A percentile compares a stretch with the other conserved stretches of the same genome.
Evolutionary conservation across 164 flowering plant species (phyloP).

Genomic region (Malania oleifera): DNA sequence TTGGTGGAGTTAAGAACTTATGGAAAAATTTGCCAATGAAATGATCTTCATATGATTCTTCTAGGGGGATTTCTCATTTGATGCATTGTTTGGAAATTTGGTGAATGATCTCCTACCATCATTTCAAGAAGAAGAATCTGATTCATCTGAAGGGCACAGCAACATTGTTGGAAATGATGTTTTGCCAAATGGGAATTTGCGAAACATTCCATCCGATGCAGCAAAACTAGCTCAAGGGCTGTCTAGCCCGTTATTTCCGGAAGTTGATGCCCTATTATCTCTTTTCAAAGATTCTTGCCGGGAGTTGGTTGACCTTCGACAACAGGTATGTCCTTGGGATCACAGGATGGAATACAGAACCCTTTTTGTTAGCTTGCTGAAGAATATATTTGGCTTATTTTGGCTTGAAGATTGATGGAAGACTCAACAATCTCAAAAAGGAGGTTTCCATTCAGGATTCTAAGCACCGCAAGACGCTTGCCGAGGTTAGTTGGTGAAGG

Average conservation of each 20-base stretch:
- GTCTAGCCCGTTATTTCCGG: slow-evolving; percentile 74
- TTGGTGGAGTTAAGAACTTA: neutral
- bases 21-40: neutral
- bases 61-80: slow-evolving; percentile 96
- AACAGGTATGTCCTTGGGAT: slow-evolving; percentile 42
- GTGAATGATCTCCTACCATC: slow-evolving; percentile 84
- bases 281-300: slow-evolving; percentile 82
- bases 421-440: slow-evolving; percentile 67
- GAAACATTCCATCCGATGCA: slow-evolving; percentile 42
- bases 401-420: slow-evolving; percentile 69
- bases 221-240: slow-evolving; percentile 44
- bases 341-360: neutral
- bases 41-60: slow-evolving; percentile 6
- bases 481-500: slow-evolving; percentile 59
- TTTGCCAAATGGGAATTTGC: slow-evolving; percentile 60
- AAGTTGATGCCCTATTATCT: slow-evolving; percentile 74
- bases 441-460: slow-evolving; percentile 90
- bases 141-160: slow-evolving; percentile 65
- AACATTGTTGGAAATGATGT: slow-evolving; percentile 36
- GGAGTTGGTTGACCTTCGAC: slow-evolving; percentile 79
- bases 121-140: slow-evolving; percentile 68
- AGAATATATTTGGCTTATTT: slow-evolving; percentile 1
- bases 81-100: slow-evolving; percentile 91
- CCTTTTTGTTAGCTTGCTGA: neutral
- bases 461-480: slow-evolving; percentile 85